Percentiles rank a stretch among this genome's conserved stretches.
Evolutionary conservation across 2,329 filamentous ascomycete genomes (phyloP).

Genomic region (Blastomyces parvus): DNA sequence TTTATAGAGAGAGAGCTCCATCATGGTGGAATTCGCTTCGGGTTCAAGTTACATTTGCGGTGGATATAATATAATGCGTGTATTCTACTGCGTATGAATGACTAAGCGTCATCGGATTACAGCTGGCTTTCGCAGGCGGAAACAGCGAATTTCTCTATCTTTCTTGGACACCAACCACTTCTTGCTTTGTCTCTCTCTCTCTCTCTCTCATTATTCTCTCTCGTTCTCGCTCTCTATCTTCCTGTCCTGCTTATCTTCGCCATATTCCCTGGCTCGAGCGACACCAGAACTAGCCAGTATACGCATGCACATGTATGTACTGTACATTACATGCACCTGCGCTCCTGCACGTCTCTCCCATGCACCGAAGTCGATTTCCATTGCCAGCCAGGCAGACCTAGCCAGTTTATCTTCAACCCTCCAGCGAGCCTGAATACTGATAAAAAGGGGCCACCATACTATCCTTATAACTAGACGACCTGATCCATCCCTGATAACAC

Average conservation of each 20-base stretch:
- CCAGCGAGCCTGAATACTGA: neutral
- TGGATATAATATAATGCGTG: too few relatives aligned
- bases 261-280: neutral
- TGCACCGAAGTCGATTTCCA: neutral
- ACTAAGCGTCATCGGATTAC: too few relatives aligned
- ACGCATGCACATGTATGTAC: neutral
- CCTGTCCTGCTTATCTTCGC: neutral
- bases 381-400: slow-evolving; percentile 11
- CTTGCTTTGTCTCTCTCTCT: neutral
- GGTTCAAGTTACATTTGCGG: too few relatives aligned
- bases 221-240: neutral
- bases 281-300: neutral
- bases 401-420: slow-evolving; percentile 42
- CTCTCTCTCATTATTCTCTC: neutral
- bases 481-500: neutral
- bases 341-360: slow-evolving; percentile 19
- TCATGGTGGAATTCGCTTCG: too few relatives aligned
- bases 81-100: too few relatives aligned
- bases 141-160: too few relatives aligned
- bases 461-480: neutral
- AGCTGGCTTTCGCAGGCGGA: too few relatives aligned
- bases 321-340: slow-evolving; percentile 19
- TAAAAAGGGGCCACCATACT: neutral
- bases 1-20: too few relatives aligned
- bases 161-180: too few relatives aligned